Percentiles rank a stretch among this genome's conserved stretches.
Conservation (phyloP, 2,329 filamentous ascomycete species). For the Penicillium italicum region DNA sequence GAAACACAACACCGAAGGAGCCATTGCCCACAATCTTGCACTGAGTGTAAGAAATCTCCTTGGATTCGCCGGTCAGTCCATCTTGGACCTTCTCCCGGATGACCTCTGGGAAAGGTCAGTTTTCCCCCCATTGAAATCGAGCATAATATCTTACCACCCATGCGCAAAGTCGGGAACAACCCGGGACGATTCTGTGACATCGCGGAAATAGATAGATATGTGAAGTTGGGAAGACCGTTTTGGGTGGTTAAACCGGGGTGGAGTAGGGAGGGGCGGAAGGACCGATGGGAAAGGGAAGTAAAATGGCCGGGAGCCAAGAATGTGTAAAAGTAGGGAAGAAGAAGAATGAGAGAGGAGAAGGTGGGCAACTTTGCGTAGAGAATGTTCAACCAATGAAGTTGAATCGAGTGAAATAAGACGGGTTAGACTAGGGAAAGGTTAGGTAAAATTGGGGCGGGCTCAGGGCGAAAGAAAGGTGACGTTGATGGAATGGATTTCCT, state of each 20-base stretch:
- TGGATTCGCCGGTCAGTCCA: constrained; percentile 91
- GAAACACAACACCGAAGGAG: constrained; percentile 97
- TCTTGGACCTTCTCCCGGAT: constrained; percentile 99
- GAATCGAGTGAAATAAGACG: constrained; percentile 11
- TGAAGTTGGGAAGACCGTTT: constrained; percentile 49
- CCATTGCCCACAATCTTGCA: constrained; percentile 99
- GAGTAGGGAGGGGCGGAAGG: constrained; percentile 34
- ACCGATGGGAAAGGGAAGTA: constrained; percentile 32
- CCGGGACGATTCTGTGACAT: constrained; percentile 93
- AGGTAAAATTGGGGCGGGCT: constrained; percentile 19
- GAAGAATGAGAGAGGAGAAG: constrained; percentile 18
- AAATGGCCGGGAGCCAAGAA: constrained; percentile 34
- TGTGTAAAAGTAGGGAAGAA: constrained; percentile 22
- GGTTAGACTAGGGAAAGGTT: constrained; percentile 18
- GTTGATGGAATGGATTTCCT: constrained; percentile 6
- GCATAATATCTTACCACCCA: constrained; percentile 76
- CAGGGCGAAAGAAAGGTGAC: constrained; percentile 10
- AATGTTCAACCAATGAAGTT: constrained; percentile 17
- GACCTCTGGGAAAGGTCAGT: constrained; percentile 63
- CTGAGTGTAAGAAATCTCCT: constrained; percentile 96
- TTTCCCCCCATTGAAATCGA: constrained; percentile 21
- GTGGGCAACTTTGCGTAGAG: constrained; percentile 22
- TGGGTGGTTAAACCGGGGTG: constrained; percentile 43
- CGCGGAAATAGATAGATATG: constrained; percentile 30
- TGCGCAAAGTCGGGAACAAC: constrained; percentile 83